Base-by-base conservation (phyloP, 441 rosid species). In the Theobroma grandiflorum region DNA sequence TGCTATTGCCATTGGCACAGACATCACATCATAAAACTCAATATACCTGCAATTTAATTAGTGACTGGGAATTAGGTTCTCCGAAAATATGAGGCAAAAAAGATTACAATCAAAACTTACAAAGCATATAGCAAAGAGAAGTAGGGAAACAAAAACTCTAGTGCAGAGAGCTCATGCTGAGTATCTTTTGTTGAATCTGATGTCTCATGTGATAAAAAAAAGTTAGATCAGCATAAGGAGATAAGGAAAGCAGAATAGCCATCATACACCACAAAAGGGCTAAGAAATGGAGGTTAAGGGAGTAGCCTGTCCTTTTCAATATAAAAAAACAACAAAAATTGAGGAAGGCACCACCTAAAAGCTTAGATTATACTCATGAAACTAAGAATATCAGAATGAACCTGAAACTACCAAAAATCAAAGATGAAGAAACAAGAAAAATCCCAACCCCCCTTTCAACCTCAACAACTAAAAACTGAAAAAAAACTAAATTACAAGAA, bases 1-100 rank as follows among this genome's bases (percentile, higher is more conserved):
- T 40, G 98, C 97, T 86, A 95, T 94, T 33, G 97, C 99, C 97
- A 92, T 91, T 53, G 99, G 98, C 79, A 94, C 98, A 45, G 94
- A 91, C 99, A 94, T 94, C 45, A 89, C 96, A 84, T 95, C 97
- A 57, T 91, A 94, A 83, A 94, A 95, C 85, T 95, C 99, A 53
- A 95, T 91, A 86, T 95, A 95, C 92, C 99, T 94, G 92, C 92
- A 91, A 79, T 79, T 78, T 58, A 45, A 82, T 18, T 45, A 77
- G 62, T 22, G 22, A 70, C 81, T 69, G 42, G 77, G 52, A 85
- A 66, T 81, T 89, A 86, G 84, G 75, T 83, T 84, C 82, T 85
- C 83, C 77, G 82, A 78, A 86, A 68, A 82, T 63, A 63, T 65
- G 61, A 77, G 70, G 55, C 53, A 16, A 74, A 38, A 78, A 55